These are phyloP conservation scores for Botrytis paeoniae DNA, from an alignment of 2,329 filamentous ascomycete species.

Conservation along the genomic window DNA sequence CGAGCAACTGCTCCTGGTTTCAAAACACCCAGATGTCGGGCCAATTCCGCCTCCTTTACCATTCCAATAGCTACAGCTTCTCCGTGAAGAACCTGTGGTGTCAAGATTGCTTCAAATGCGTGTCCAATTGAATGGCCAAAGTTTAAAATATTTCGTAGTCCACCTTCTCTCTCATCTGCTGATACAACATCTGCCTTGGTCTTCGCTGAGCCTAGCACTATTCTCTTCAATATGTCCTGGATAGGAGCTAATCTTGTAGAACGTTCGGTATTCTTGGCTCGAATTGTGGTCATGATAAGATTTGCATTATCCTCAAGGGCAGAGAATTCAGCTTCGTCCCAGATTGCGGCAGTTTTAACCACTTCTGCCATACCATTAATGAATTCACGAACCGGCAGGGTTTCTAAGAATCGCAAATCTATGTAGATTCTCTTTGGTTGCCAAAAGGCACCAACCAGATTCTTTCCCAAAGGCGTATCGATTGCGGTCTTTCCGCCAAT, in stretches of 20 bases:
- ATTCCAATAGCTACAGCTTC: slow-evolving; percentile 97
- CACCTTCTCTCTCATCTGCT: slow-evolving; percentile 89
- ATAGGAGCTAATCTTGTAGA: slow-evolving; percentile 65
- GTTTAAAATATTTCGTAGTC: slow-evolving; percentile 89
- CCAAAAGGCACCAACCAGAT: slow-evolving; percentile 94
- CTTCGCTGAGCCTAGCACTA: slow-evolving; percentile 80
- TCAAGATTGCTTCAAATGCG: slow-evolving; percentile 91
- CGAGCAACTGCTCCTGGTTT: slow-evolving; percentile 85
- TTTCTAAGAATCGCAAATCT: slow-evolving; percentile 87
- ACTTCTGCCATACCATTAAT: slow-evolving; percentile 99
- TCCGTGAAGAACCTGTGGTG: slow-evolving; percentile 91
- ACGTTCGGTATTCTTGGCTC: slow-evolving; percentile 53
- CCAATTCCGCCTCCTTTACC: slow-evolving; percentile 95
- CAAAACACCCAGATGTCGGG: slow-evolving; percentile 81
- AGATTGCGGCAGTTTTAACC: slow-evolving; percentile 95
- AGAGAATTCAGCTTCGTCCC: slow-evolving; percentile 83
- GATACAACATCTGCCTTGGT: slow-evolving; percentile 96
- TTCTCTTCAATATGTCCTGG: slow-evolving; percentile 65
- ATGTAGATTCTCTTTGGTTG: slow-evolving; percentile 93
- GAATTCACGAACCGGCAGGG: slow-evolving; percentile 84
- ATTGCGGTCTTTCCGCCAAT: slow-evolving; percentile 99
- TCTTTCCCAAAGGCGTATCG: slow-evolving; percentile 93
- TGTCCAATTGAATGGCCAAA: slow-evolving; percentile 98
- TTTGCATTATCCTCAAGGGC: slow-evolving; percentile 78
- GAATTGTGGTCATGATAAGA: slow-evolving; percentile 70